Conservation (phyloP, 2,329 filamentous ascomycete genomes). For the Celoporthe dispersa region DNA sequence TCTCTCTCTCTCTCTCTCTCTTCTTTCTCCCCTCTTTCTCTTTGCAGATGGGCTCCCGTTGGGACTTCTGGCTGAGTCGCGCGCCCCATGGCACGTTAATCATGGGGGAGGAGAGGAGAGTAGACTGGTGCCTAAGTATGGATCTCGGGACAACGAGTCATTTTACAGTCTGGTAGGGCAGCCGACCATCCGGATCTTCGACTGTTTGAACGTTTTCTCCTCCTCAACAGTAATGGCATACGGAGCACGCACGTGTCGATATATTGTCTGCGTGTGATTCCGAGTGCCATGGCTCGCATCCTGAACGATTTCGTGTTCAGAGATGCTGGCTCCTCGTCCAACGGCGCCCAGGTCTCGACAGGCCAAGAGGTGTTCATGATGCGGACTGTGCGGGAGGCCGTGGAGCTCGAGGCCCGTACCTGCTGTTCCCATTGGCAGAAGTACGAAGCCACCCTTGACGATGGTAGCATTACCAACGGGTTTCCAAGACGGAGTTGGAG, state of each 20-base stretch:
- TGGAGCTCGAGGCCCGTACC: not conserved
- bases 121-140: not conserved
- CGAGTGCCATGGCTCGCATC: not conserved
- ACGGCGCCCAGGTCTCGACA: not conserved
- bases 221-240: not conserved
- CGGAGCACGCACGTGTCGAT: not conserved
- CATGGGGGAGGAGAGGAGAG: not conserved
- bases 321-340: not conserved
- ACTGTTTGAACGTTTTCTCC: not conserved
- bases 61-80: not conserved
- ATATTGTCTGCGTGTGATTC: not conserved
- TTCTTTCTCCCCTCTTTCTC: not conserved
- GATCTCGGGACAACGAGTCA: slow-evolving; percentile 3
- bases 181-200: not conserved
- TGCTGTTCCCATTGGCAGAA: not conserved
- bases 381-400: not conserved
- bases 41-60: not conserved
- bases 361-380: not conserved
- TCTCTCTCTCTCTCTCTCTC: not conserved
- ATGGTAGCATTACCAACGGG: not conserved
- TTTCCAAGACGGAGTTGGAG: not conserved
- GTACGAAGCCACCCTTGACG: not conserved
- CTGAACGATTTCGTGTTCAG: not conserved
- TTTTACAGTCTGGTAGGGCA: not conserved
- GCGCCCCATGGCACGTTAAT: not conserved